phyloP scores from a whole-genome alignment of 495 filamentous ascomycete genomes.

The Penicillium turbatum region DNA sequence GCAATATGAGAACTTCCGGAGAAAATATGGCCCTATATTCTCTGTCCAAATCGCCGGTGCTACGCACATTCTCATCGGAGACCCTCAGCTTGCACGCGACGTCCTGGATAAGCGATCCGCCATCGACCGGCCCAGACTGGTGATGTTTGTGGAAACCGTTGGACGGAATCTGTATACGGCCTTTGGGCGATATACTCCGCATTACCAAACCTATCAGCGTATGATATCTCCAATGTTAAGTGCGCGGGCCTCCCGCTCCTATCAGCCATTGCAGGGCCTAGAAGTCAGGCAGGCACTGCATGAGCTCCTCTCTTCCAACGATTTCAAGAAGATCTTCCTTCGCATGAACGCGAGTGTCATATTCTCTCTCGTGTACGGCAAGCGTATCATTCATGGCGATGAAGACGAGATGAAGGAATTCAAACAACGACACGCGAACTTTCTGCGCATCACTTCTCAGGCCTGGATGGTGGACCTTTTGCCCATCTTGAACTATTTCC shows the following conservation, averaged over 20 bases:
- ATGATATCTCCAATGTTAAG: slow-evolving; percentile 4
- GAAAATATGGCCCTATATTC: slow-evolving; percentile 41
- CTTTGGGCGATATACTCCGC: slow-evolving; percentile 16
- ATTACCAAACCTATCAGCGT: slow-evolving; percentile 9
- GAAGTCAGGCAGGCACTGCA: slow-evolving; percentile 4
- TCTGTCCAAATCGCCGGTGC: slow-evolving; percentile 24
- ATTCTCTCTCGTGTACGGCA: slow-evolving; percentile 56
- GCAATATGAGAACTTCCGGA: slow-evolving; percentile 48
- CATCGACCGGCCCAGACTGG: slow-evolving; percentile 17
- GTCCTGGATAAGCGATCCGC: slow-evolving; percentile 24
- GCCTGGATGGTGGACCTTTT: slow-evolving; percentile 12
- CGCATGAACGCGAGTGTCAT: slow-evolving; percentile 58
- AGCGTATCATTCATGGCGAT: slow-evolving; percentile 28
- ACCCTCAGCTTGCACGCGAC: slow-evolving; percentile 28
- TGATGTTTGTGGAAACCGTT: slow-evolving; percentile 17
- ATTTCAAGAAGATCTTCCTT: slow-evolving; percentile 53
- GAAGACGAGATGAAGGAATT: slow-evolving; percentile 21
- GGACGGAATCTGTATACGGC: slow-evolving; percentile 18
- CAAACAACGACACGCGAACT: slow-evolving; percentile 25
- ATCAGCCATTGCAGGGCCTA: slow-evolving; percentile 11
- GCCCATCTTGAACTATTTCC: slow-evolving; percentile 42
- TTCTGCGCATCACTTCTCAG: not conserved
- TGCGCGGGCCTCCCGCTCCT: not conserved
- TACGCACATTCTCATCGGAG: slow-evolving; percentile 25
- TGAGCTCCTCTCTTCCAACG: no score